phyloP scores from a whole-genome alignment of 257 asterid species.

The Ligustrum vulgare region DNA sequence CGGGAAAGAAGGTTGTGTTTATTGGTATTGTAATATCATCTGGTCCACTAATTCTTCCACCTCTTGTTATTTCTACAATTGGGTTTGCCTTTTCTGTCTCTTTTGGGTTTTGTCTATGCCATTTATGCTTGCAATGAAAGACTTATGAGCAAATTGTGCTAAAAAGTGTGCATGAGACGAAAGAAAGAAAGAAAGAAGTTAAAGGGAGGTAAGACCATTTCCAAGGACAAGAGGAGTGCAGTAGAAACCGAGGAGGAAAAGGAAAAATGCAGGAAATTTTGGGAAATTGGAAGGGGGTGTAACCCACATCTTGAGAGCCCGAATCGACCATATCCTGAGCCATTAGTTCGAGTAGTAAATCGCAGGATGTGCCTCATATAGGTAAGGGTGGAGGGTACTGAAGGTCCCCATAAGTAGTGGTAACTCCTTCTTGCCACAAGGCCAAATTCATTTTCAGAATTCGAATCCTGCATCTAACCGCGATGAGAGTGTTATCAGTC shows the following conservation, averaged over 20 bases:
- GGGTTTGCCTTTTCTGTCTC: slow-evolving; percentile 64
- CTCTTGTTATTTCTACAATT: slow-evolving; percentile 55
- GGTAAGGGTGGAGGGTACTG: too few relatives aligned
- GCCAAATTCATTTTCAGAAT: too few relatives aligned
- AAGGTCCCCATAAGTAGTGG: too few relatives aligned
- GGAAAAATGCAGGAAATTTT: background rate
- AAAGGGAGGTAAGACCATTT: slow-evolving; percentile 5
- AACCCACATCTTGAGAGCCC: too few relatives aligned
- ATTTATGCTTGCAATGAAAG: slow-evolving; percentile 63
- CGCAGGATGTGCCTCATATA: too few relatives aligned
- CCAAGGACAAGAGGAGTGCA: slow-evolving; percentile 18
- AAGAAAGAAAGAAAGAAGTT: background rate
- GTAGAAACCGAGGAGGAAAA: slow-evolving; percentile 14
- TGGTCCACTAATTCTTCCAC: slow-evolving; percentile 70
- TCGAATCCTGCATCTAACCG: too few relatives aligned
- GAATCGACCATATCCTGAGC: too few relatives aligned
- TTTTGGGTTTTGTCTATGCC: slow-evolving; percentile 51
- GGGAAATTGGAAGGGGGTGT: too few relatives aligned
- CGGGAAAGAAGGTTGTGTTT: slow-evolving; percentile 58
- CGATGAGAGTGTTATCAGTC: too few relatives aligned
- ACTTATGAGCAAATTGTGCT: slow-evolving; percentile 66
- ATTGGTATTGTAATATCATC: slow-evolving; percentile 65
- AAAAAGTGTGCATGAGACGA: background rate
- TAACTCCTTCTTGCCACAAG: too few relatives aligned
- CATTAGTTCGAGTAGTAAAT: too few relatives aligned